Evolutionary conservation across 441 rosid genomes (phyloP).

Genomic region (Populus trichocarpa): DNA sequence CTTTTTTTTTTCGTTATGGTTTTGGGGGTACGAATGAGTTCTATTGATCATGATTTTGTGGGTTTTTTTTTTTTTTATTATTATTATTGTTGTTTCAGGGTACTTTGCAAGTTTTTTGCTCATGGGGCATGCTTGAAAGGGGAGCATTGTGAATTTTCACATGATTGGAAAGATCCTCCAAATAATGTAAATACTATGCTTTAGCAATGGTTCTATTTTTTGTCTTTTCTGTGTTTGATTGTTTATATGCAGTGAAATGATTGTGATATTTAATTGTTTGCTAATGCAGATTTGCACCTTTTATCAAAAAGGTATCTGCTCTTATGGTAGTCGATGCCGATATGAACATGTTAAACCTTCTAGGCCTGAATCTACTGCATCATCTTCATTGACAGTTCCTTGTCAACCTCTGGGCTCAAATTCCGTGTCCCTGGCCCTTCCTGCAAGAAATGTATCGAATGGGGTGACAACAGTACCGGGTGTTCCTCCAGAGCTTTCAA

Average conservation of each 20-base stretch:
- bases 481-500: slow-evolving; percentile 37
- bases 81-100: slow-evolving; percentile 33
- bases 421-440: slow-evolving; percentile 23
- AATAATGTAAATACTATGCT: slow-evolving; percentile 51
- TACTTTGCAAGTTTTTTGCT: slow-evolving; percentile 86
- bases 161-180: slow-evolving; percentile 85
- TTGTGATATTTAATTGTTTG: slow-evolving; percentile 5
- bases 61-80: no score
- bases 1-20: no score
- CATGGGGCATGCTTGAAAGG: slow-evolving; percentile 97
- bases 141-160: slow-evolving; percentile 89
- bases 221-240: background rate
- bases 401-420: slow-evolving; percentile 16
- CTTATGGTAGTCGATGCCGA: slow-evolving; percentile 83
- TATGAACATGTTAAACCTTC: slow-evolving; percentile 75
- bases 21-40: background rate
- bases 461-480: slow-evolving; percentile 20
- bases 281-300: slow-evolving; percentile 68
- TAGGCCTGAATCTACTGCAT: slow-evolving; percentile 22
- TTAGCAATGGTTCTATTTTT: background rate
- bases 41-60: background rate
- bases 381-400: slow-evolving; percentile 23
- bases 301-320: slow-evolving; percentile 85
- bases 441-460: slow-evolving; percentile 28
- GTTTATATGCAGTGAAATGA: background rate